A percentile compares a stretch with the other conserved stretches of the same genome.
phyloP scores from a whole-genome alignment of 305 asterid species.

The Ajuga reptans region DNA sequence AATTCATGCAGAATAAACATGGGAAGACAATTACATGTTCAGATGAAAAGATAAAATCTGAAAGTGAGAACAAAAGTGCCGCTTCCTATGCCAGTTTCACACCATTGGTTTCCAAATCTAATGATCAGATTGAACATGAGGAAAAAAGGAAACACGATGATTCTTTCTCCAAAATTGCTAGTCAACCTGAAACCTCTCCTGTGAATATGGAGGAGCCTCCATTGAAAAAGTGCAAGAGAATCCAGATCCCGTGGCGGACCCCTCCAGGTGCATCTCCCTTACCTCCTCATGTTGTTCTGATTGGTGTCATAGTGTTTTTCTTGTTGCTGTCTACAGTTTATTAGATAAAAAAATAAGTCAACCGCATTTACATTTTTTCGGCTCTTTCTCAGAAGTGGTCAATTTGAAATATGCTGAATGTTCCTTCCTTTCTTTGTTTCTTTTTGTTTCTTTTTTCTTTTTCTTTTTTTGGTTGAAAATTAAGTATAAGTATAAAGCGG shows the following conservation, averaged over 20 bases:
- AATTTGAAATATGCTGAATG: constrained; percentile 6
- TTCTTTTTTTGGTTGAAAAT: background rate
- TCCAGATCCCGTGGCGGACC: constrained; percentile 60
- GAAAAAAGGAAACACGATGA: constrained; percentile 34
- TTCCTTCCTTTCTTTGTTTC: constrained; percentile 2
- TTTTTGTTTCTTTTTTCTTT: constrained; percentile 5
- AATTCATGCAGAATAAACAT: constrained; percentile 62
- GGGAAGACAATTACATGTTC: constrained; percentile 43
- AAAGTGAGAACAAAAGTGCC: constrained; percentile 37
- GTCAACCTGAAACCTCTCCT: constrained; percentile 31
- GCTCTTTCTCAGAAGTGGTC: constrained; percentile 1
- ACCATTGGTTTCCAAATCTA: constrained; percentile 29
- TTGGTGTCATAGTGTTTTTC: constrained; percentile 7
- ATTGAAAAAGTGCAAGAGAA: constrained; percentile 50
- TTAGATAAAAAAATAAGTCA: background rate
- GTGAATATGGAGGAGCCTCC: constrained; percentile 52
- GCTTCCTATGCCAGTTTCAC: constrained; percentile 31
- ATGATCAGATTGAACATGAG: constrained; percentile 28
- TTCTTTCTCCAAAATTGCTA: constrained; percentile 23
- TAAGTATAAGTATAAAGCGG: background rate
- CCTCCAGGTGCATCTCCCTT: constrained; percentile 67
- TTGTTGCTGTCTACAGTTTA: constrained; percentile 13
- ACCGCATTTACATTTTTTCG: background rate
- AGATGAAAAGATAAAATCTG: constrained; percentile 42
- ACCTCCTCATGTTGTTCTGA: constrained; percentile 10